Conservation (phyloP, 345 rosid genomes). For the Salix udensis region DNA sequence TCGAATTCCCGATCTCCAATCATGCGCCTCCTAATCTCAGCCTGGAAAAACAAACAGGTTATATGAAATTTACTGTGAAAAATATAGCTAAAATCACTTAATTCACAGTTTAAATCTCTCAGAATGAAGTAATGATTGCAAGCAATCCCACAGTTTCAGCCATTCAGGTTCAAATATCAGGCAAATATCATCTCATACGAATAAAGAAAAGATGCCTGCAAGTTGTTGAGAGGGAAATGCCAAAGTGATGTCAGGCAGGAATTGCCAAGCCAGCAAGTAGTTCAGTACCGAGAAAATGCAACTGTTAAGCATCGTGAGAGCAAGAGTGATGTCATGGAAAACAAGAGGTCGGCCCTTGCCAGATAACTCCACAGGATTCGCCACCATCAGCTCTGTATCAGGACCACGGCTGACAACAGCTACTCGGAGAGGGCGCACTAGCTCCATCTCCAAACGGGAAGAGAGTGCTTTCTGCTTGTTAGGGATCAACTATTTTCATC, state of each 20-base stretch:
- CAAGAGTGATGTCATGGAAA: constrained; percentile 76
- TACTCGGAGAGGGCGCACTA: constrained; percentile 78
- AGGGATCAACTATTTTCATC: constrained; percentile 74
- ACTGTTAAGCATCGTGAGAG: constrained; percentile 65
- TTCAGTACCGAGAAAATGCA: constrained; percentile 79
- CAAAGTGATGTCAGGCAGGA: background rate
- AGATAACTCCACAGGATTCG: constrained; percentile 88
- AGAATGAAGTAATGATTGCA: background rate
- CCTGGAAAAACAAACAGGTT: constrained; percentile 37
- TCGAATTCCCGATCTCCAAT: constrained; percentile 84
- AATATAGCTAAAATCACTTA: background rate
- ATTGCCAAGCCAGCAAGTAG: background rate
- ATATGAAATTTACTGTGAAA: background rate
- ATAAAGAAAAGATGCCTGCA: background rate
- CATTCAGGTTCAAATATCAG: constrained; percentile 5
- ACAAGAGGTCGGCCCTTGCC: constrained; percentile 96
- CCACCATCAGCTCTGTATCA: constrained; percentile 81
- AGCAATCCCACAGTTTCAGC: background rate
- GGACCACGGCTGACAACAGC: constrained; percentile 77
- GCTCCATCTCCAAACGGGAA: constrained; percentile 62
- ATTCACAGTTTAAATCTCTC: background rate
- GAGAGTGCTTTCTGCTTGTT: constrained; percentile 66
- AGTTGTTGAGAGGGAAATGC: constrained; percentile 1
- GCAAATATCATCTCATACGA: background rate
- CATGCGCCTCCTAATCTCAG: constrained; percentile 72